Percentiles rank a stretch among this genome's conserved stretches.
Evolutionary conservation across 2,329 filamentous ascomycete genomes (phyloP).

Genomic region (Fusarium sp.): DNA sequence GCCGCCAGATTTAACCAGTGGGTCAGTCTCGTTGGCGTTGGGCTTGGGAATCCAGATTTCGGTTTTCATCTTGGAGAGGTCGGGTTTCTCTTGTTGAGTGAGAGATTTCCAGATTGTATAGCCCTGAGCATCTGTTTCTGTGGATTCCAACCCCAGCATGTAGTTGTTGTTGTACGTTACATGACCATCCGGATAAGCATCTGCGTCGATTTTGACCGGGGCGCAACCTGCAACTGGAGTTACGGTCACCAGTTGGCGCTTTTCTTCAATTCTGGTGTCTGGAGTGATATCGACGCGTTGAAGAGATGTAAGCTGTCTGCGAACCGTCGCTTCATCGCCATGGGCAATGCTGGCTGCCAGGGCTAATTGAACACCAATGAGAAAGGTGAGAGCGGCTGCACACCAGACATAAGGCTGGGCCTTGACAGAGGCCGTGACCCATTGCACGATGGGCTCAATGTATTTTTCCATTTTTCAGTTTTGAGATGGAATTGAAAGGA

Average conservation of each 20-base stretch:
- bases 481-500: neutral
- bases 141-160: neutral
- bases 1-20: neutral
- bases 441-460: neutral
- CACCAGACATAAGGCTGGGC: constrained; percentile 13
- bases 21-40: neutral
- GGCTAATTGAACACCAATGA: constrained; percentile 5
- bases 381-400: constrained; percentile 8
- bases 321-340: constrained; percentile 9
- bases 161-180: neutral
- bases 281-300: fast-evolving
- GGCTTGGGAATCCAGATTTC: constrained; percentile 7
- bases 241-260: neutral
- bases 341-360: constrained; percentile 5
- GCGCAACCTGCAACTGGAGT: neutral
- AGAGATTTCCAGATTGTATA: neutral
- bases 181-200: neutral
- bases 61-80: neutral
- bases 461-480: neutral
- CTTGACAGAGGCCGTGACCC: neutral
- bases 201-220: neutral
- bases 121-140: neutral
- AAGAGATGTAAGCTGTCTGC: neutral
- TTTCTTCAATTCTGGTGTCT: fast-evolving
- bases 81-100: neutral